Base-by-base conservation (phyloP, 495 filamentous ascomycete genomes). In the Xanthoparmelia taractica region DNA sequence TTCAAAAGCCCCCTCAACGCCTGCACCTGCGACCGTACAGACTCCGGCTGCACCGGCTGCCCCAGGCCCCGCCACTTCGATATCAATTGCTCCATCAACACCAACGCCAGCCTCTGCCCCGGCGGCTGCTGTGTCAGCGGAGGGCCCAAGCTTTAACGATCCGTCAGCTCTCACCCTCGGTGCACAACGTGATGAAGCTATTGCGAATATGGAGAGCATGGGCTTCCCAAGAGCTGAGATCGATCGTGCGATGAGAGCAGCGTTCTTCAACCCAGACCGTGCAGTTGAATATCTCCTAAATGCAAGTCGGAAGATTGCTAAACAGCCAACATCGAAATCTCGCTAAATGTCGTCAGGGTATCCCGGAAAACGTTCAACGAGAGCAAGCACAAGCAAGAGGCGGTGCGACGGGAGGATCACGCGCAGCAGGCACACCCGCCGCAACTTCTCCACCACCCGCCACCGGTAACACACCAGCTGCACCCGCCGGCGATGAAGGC, bases 151-250 rank as follows among this genome's bases (percentile, higher is more conserved):
- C 36, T 89, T 89, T 71, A 85, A 84, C 70, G 89, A 90, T 66
- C 84, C 89, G 23, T 95, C 89, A 34, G 84, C 91, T 15, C 79
- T 97, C 67, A 80, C 90, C n/a, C 84, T 95, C 75, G 94, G 93
- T 48, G 74, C 84, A 64, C 85, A 93, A 70, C 84, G 91, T 62
- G 86, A 91, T 59, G 84, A 85, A 59, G 91, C 90, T n/a, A 89
- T 96, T 72, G 79, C 86, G n/a, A 90, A 92, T 72, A 96, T 98
- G 90, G 91, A 96, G 77, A 85, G 84, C 58, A 98, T 98, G 94
- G 94, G 94, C 6, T 98, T 97, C 68, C 81, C 87, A 56, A 78
- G 92, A 68, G 78, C 84, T 25, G 88, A 95, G 68, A 96, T 96
- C 65, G 91, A 96, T 64, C 85, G 87, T 64, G 94, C 94, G 45